These are phyloP conservation scores for Dalechampia spathulata DNA, from an alignment of 441 rosid genomes.

Conservation along the genomic window DNA sequence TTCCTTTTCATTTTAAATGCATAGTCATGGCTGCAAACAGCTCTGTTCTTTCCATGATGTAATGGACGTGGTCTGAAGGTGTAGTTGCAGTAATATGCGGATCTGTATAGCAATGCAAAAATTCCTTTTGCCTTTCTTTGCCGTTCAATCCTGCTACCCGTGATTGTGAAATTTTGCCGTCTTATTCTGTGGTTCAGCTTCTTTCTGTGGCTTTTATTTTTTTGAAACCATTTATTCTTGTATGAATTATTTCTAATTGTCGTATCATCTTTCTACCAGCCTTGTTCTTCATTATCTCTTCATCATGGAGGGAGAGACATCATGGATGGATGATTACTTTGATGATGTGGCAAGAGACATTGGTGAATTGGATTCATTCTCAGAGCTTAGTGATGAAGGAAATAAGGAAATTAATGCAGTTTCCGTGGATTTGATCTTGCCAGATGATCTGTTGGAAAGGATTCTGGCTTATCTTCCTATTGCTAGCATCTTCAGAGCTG, in stretches of 20 bases:
- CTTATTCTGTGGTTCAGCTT: background rate
- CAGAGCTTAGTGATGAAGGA: constrained; percentile 58
- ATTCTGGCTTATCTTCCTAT: constrained; percentile 78
- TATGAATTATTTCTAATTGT: background rate
- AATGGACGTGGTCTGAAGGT: background rate
- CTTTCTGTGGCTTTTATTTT: background rate
- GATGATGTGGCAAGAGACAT: constrained; percentile 40
- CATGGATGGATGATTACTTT: constrained; percentile 52
- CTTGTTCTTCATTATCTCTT: constrained; percentile 12
- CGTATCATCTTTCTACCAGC: constrained; percentile 1
- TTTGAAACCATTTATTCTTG: too few relatives aligned
- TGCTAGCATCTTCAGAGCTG: constrained; percentile 81
- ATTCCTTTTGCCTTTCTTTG: background rate
- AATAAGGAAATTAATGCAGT: constrained; percentile 40
- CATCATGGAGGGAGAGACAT: constrained; percentile 70
- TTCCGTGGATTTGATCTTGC: constrained; percentile 66
- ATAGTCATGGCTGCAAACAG: background rate
- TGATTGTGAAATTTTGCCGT: background rate
- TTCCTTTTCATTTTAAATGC: constrained; percentile 1
- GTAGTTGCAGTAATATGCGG: too few relatives aligned
- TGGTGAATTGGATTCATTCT: constrained; percentile 40
- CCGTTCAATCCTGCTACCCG: background rate
- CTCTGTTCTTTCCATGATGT: background rate
- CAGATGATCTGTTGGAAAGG: constrained; percentile 78
- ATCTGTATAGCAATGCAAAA: background rate